Evolutionary conservation across 192 early-diverging fungal genomes (phyloP), one percentile per base, ranked within the genome.

Genomic region (Geranomyces variabilis): DNA sequence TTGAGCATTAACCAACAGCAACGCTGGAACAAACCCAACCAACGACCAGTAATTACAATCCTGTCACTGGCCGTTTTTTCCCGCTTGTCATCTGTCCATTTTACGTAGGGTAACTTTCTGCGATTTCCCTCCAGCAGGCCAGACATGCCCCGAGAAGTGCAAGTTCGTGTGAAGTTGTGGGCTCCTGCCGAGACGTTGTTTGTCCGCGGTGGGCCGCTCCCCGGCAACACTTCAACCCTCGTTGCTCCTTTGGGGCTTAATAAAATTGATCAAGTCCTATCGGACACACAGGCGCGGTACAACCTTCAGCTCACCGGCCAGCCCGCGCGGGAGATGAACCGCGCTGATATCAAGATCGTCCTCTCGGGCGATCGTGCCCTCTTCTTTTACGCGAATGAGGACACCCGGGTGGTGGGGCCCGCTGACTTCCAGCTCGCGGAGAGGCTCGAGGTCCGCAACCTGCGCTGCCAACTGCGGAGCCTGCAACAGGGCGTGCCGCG

Each of bases 91-190:
- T n/a, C n/a, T n/a, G n/a, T n/a, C n/a, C n/a, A n/a, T n/a, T n/a
- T n/a, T n/a, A n/a, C n/a, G n/a, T n/a, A n/a, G n/a, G n/a, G n/a
- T n/a, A n/a, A 41, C 36, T 7, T 41, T 41, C 36, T 41, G 36
- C 36, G 36, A 3, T 41, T 41, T 41, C 36, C 36, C 36, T 41
- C 10, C 36, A 41, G 36, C 36, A 41, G 36, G 10, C 36, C 36
- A 41, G 36, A 41, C 36, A 53, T 53, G 51, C 51, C 17, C 17
- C 51, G 24, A 53, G 51, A 53, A 53, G 24, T 15, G 7, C 51
- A 53, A 53, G 17, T 53, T 26, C 51, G 51, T 26, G 51, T 53
- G 51, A 53, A 53, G 51, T 15, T 53, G 19, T 53, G 51, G 51
- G 7, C 46, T 19, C 46, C 46, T 47, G 46, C 46, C 12, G 46